Conservation (phyloP, 257 asterid genomes). For the Solanum appendiculatum region DNA sequence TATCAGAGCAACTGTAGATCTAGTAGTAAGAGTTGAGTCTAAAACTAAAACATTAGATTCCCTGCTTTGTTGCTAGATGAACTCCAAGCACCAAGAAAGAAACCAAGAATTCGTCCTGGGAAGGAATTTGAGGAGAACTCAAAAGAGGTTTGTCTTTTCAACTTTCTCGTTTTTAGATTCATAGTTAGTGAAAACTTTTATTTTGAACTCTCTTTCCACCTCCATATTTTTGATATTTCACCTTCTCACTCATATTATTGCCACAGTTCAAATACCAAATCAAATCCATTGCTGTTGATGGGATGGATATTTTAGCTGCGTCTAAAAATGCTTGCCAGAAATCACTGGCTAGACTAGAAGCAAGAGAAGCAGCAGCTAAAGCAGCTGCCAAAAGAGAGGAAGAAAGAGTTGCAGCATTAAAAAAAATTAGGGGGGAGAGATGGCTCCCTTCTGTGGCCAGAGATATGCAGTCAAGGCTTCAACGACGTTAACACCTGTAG, state of each 20-base stretch:
- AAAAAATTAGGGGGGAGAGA: constrained; percentile 65
- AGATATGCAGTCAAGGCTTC: constrained; percentile 22
- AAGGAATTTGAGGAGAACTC: constrained; percentile 62
- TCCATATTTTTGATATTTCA: background rate
- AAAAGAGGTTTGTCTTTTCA: constrained; percentile 29
- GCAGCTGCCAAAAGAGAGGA: constrained; percentile 65
- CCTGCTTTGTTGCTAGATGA: constrained; percentile 29
- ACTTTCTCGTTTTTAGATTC: background rate
- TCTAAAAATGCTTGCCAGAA: constrained; percentile 45
- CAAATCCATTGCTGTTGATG: constrained; percentile 54
- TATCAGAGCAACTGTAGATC: background rate
- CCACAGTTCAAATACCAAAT: constrained; percentile 53
- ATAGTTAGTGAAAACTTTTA: background rate
- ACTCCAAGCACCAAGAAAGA: constrained; percentile 45
- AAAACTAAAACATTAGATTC: background rate
- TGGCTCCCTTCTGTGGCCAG: constrained; percentile 75
- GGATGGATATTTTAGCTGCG: constrained; percentile 45
- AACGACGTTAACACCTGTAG: background rate
- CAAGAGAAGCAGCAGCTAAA: constrained; percentile 54
- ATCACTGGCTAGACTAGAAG: constrained; percentile 51
- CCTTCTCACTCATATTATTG: background rate
- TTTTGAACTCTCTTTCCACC: background rate
- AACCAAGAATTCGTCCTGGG: constrained; percentile 62
- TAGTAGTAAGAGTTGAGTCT: background rate
- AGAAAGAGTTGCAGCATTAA: constrained; percentile 59